Percentiles rank a stretch among this genome's conserved stretches.
Conservation (phyloP, 1,284 basidiomycete genomes). For the Ganoderma lingzhi region DNA sequence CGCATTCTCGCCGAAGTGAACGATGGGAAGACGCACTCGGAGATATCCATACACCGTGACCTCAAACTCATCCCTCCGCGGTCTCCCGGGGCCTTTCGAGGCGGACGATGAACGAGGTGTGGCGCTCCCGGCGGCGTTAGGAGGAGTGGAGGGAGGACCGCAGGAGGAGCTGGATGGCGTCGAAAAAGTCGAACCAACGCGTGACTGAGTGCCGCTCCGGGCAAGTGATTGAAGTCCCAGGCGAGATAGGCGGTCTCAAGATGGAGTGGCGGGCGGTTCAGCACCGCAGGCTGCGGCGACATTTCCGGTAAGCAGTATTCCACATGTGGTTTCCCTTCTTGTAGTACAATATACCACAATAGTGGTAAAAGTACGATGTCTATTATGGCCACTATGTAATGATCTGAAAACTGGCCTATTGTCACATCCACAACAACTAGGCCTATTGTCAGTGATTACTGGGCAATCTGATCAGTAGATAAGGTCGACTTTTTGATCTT, state of each 20-base stretch:
- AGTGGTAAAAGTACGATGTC: too few species aligned
- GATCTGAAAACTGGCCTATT: too few species aligned
- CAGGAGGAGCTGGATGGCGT: background rate
- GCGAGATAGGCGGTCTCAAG: background rate
- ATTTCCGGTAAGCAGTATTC: background rate
- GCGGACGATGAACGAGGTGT: background rate
- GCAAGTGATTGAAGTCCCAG: background rate
- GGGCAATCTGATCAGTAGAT: too few species aligned
- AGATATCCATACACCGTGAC: background rate
- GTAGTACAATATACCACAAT: too few species aligned
- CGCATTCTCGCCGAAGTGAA: background rate
- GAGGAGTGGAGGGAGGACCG: background rate
- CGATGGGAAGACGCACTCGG: background rate
- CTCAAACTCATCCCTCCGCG: background rate
- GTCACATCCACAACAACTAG: too few species aligned
- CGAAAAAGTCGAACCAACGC: background rate
- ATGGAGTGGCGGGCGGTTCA: background rate
- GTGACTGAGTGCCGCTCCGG: background rate
- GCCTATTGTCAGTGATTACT: too few species aligned
- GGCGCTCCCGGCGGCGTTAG: background rate
- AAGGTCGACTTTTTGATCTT: too few species aligned
- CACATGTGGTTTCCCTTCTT: too few species aligned
- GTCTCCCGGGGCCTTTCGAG: background rate
- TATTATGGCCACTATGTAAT: too few species aligned
- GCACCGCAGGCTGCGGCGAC: background rate